Evolutionary conservation across 768 basidiomycete species (phyloP).

Genomic region (Boletus rex-veris): DNA sequence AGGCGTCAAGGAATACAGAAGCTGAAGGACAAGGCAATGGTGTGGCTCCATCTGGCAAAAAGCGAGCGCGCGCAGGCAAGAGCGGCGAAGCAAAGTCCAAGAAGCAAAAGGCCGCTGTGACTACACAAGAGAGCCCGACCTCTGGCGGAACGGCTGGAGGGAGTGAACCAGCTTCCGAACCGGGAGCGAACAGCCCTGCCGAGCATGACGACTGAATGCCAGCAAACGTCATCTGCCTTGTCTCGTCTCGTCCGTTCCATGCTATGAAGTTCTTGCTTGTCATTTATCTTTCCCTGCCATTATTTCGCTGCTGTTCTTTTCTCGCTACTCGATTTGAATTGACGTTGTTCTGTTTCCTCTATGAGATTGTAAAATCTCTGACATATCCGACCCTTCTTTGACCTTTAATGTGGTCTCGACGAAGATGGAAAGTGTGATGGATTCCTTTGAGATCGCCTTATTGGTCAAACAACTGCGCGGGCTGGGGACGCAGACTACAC

Average conservation of each 20-base stretch:
- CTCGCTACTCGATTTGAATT: constrained; percentile 17
- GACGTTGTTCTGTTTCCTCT: constrained; percentile 26
- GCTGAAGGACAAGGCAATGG: constrained; percentile 18
- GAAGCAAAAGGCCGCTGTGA: constrained; percentile 27
- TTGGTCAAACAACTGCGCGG: constrained; percentile 29
- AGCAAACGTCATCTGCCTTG: background rate
- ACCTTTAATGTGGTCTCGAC: constrained; percentile 29
- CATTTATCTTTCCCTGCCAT: constrained; percentile 4
- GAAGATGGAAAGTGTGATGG: constrained; percentile 13
- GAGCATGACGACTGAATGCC: constrained; percentile 23
- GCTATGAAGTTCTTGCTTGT: constrained; percentile 13
- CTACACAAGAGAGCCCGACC: constrained; percentile 14
- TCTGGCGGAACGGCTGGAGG: constrained; percentile 26
- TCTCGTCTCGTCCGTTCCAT: background rate
- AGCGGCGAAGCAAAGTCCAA: constrained; percentile 30
- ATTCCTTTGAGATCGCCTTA: constrained; percentile 25
- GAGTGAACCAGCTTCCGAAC: constrained; percentile 27
- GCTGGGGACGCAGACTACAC: constrained; percentile 16
- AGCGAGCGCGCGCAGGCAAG: constrained; percentile 30
- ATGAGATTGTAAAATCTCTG: constrained; percentile 16
- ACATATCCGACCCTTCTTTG: constrained; percentile 27
- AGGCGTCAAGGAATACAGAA: constrained; percentile 24
- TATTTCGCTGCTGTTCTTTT: background rate
- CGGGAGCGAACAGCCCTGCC: constrained; percentile 22
- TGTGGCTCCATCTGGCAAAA: constrained; percentile 22